Conservation (phyloP, 2,329 filamentous ascomycete genomes). For the Rhexocercosporidium sp. region DNA sequence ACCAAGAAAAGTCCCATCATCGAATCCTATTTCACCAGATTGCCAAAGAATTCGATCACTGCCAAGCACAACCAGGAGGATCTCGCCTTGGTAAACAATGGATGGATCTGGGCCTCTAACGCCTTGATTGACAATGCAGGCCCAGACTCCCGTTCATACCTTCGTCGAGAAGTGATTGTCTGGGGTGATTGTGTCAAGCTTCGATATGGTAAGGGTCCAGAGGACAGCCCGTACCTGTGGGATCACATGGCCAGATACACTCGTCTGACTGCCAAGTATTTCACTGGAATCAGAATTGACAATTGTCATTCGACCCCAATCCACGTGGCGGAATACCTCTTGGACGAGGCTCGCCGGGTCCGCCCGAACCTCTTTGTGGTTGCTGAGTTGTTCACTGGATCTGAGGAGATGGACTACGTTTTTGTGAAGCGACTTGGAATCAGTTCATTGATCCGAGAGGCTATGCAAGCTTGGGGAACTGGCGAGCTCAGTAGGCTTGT, state of each 20-base stretch:
- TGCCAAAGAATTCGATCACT: conserved; percentile 80
- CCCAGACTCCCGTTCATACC: conserved; percentile 85
- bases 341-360: conserved; percentile 89
- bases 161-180: conserved; percentile 94
- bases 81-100: conserved; percentile 89
- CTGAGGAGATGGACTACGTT: conserved; percentile 93
- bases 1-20: conserved; percentile 79
- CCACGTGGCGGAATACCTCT: conserved; percentile 90
- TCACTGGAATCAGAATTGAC: conserved; percentile 94
- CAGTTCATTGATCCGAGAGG: conserved; percentile 90
- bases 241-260: conserved; percentile 95
- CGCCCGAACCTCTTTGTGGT: conserved; percentile 89
- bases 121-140: conserved; percentile 94
- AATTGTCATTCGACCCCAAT: conserved; percentile 97
- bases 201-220: conserved; percentile 78
- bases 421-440: conserved; percentile 94
- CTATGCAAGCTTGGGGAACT: conserved; percentile 98
- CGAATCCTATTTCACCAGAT: conserved; percentile 91
- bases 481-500: conserved; percentile 90
- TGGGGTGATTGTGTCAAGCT: conserved; percentile 99
- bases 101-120: conserved; percentile 98
- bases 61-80: conserved; percentile 76
- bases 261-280: conserved; percentile 90
- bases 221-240: conserved; percentile 95
- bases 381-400: conserved; percentile 94